A percentile compares a stretch with the other conserved stretches of the same genome.
These are phyloP conservation scores for Bisporella sp. DNA, from an alignment of 2,329 filamentous ascomycete genomes.

Conservation along the genomic window DNA sequence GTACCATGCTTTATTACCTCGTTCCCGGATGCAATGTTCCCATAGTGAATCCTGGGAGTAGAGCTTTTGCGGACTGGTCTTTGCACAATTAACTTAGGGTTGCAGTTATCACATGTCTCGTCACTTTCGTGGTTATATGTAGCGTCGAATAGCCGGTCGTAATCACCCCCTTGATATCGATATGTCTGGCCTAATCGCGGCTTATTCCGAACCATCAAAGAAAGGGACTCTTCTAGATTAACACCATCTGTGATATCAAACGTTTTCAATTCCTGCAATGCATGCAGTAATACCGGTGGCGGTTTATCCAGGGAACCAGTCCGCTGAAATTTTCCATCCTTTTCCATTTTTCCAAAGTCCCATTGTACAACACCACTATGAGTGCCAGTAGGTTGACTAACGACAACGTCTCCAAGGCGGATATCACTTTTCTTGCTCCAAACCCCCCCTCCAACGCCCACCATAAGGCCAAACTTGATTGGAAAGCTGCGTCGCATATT, in stretches of 20 bases:
- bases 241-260: slow-evolving; percentile 4
- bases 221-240: slow-evolving; percentile 4
- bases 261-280: neutral
- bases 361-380: too few relatives aligned
- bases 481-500: neutral
- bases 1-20: too few relatives aligned
- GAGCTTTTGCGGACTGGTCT: neutral
- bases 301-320: too few relatives aligned
- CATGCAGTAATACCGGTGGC: too few relatives aligned
- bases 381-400: too few relatives aligned
- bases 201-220: slow-evolving; percentile 3
- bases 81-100: neutral
- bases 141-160: slow-evolving; percentile 6
- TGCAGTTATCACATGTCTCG: slow-evolving; percentile 3
- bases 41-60: slow-evolving; percentile 31
- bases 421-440: too few relatives aligned
- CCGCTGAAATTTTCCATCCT: too few relatives aligned
- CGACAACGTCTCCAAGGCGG: too few relatives aligned
- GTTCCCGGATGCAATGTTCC: too few relatives aligned
- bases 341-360: too few relatives aligned
- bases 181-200: slow-evolving; percentile 7
- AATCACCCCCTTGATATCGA: slow-evolving; percentile 2
- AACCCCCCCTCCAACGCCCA: too few relatives aligned
- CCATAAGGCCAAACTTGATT: too few relatives aligned
- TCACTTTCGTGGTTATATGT: slow-evolving; percentile 1